Evolutionary conservation across 73 alveolate genomes (phyloP), one percentile per base, ranked within the genome.

Genomic region (Uronychia binucleata): DNA sequence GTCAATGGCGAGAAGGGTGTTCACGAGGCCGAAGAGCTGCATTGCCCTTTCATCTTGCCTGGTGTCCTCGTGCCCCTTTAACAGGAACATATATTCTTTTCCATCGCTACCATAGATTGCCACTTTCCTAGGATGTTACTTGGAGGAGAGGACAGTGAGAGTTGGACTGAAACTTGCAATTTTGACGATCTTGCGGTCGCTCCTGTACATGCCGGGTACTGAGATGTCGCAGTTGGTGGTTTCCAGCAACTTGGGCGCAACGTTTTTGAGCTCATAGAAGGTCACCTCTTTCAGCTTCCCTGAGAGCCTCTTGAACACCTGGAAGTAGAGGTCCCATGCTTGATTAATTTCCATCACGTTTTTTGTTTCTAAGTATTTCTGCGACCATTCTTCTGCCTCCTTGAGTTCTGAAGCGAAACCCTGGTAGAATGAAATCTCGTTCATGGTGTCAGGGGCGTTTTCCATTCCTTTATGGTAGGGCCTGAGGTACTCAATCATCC

Each of bases 11-110:
- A 98, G 95, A 78, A 98, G 90, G n/a, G 98, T 90, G 86, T 98
- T 98, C 33, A 98, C 98, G 5, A 98, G 92, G 1, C 99, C 99
- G 89, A 98, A 98, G 75, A 98, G 89, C 60, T 94, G 92, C 99
- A 97, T 97, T n/a, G 94, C 99, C 94, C 99, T 94, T 91, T 98
- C 99, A 95, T 98, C 99, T 84, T 97, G 95, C 60, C 99, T 94
- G 34, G 96, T 86, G 86, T 98, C 99, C 83, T 98, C 99, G 90
- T 97, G 99, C 58, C 99, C 99, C 92, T 98, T 98, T 76, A 98
- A 93, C 82, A 98, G 85, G 87, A 96, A 98, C 67, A 79, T 85
- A 84, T 98, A 98, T 88, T 97, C 98, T 91, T 96, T 96, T 27
- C 99, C 98, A 91, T 98, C 99, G 25, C 93, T 88, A 33, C 99